A percentile compares a stretch with the other conserved stretches of the same genome.
Conservation (phyloP, 495 filamentous ascomycete genomes). For the Symbiotaphrina buchneri region DNA sequence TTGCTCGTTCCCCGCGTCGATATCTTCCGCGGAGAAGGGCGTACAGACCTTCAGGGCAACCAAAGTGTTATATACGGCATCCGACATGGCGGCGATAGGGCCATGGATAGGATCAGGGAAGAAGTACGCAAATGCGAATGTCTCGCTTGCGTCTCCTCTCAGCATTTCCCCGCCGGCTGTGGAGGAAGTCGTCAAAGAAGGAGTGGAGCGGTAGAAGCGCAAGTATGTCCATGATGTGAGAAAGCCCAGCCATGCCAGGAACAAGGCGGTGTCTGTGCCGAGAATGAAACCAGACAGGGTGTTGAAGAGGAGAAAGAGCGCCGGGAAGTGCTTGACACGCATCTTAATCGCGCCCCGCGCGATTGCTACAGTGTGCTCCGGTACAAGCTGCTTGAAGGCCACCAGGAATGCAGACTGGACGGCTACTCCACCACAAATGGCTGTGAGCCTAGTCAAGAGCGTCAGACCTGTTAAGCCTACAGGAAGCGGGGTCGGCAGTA, state of each 20-base stretch:
- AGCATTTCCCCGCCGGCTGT: constrained; percentile 31
- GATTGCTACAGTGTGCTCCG: constrained; percentile 91
- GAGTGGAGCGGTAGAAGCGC: constrained; percentile 71
- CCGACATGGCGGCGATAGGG: constrained; percentile 47
- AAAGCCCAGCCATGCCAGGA: constrained; percentile 65
- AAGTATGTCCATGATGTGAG: constrained; percentile 87
- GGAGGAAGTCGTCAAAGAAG: constrained; percentile 32
- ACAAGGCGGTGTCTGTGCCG: constrained; percentile 62
- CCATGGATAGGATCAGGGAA: constrained; percentile 77
- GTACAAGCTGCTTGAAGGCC: constrained; percentile 93
- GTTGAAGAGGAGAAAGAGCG: constrained; percentile 65
- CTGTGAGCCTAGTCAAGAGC: constrained; percentile 30
- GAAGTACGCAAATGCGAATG: constrained; percentile 84
- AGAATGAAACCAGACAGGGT: constrained; percentile 56
- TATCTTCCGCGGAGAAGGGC: constrained; percentile 71
- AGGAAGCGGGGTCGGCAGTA: constrained; percentile 8
- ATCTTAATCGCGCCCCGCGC: constrained; percentile 72
- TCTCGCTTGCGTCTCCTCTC: constrained; percentile 81
- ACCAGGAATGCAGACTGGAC: constrained; percentile 89
- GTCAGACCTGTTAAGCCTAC: neutral
- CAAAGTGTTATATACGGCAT: constrained; percentile 49
- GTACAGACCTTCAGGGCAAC: constrained; percentile 54
- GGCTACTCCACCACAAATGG: constrained; percentile 71
- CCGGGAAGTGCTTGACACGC: constrained; percentile 83
- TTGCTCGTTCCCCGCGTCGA: constrained; percentile 59